These are phyloP conservation scores for Jamesozyma rosinii DNA, from an alignment of 805 yeast genomes.

Conservation along the genomic window DNA sequence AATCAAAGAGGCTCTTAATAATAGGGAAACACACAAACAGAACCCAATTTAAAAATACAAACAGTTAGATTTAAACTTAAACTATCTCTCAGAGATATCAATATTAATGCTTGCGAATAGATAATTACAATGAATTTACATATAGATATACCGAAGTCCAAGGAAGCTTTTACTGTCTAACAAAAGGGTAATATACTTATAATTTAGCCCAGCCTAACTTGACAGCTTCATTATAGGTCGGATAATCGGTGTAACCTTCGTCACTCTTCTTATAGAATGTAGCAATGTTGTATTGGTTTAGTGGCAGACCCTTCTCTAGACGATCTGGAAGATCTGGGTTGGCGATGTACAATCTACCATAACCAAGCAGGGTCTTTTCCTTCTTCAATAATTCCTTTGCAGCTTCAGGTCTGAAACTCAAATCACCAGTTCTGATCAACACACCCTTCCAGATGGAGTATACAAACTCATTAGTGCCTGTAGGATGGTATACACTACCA, in stretches of 20 bases:
- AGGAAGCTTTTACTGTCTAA: no score
- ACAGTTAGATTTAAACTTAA: no score
- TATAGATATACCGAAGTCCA: no score
- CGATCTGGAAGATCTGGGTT: slow-evolving; percentile 47
- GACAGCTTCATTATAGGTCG: slow-evolving; percentile 26
- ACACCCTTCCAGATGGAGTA: slow-evolving; percentile 40
- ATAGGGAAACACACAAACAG: no score
- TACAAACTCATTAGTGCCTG: slow-evolving; percentile 32
- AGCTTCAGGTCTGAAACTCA: slow-evolving; percentile 21
- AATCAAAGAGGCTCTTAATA: no score
- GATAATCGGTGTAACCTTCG: slow-evolving; percentile 39
- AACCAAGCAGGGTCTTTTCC: slow-evolving; percentile 36
- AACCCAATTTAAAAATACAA: no score
- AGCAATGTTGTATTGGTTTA: slow-evolving; percentile 39
- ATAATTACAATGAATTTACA: no score
- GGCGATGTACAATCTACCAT: slow-evolving; percentile 42
- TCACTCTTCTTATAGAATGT: slow-evolving; percentile 36
- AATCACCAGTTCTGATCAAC: slow-evolving; percentile 35
- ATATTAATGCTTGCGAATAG: no score
- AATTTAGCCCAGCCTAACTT: slow-evolving; percentile 12
- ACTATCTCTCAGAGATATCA: no score
- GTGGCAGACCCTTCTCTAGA: slow-evolving; percentile 32
- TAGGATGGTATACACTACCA: slow-evolving; percentile 22
- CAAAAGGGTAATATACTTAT: no score
- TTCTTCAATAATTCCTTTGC: slow-evolving; percentile 29